Evolutionary conservation across 2,329 filamentous ascomycete species (phyloP), one percentile per base, ranked within the genome.

Genomic region (Aspergillus tubingensis): DNA sequence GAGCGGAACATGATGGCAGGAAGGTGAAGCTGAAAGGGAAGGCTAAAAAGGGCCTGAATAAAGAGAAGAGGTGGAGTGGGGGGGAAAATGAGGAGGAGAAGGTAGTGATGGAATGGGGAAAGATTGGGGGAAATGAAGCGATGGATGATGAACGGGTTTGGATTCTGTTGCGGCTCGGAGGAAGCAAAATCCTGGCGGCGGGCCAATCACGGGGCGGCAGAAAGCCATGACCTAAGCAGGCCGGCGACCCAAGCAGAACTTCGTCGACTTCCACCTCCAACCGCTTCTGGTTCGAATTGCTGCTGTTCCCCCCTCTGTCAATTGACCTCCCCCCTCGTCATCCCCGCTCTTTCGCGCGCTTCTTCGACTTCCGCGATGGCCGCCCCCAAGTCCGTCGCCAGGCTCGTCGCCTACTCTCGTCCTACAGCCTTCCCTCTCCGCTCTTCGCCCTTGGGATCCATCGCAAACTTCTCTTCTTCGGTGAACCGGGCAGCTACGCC

Each of bases 1-100:
- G 91, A 88, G 82, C 94, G 91, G 85, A 97, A 92, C 94, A 98
- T 98, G 67, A 73, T 87, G 81, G 71, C 53, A 41, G 58, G 47
- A 54, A 51, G 58, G 58, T 52, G 62, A 52, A 36, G 11, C 11
- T 51, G 59, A 63, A 36, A 59, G 32, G n/a, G 25, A 17, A 44
- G 48, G 54, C 57, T 36, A 13, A 32, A n/a, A 19, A 47, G 27
- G 19, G 51, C 39, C 36, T 41, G 19, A 43, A 19, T 23, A 38
- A 39, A 55, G 5, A 56, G 19, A 61, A 53, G 41, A 52, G 44
- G 43, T 52, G 63, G 57, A 43, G 57, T 50, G 39, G 54, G 61
- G 54, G 60, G 48, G 58, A 27, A 49, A 39, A 10, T 7, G 30
- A 52, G 8, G 23, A 38, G 15, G 8, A 38, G 11, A 5, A 21